phyloP scores from a whole-genome alignment of 1,139 yeast species.

The Suhomyces taliae region DNA sequence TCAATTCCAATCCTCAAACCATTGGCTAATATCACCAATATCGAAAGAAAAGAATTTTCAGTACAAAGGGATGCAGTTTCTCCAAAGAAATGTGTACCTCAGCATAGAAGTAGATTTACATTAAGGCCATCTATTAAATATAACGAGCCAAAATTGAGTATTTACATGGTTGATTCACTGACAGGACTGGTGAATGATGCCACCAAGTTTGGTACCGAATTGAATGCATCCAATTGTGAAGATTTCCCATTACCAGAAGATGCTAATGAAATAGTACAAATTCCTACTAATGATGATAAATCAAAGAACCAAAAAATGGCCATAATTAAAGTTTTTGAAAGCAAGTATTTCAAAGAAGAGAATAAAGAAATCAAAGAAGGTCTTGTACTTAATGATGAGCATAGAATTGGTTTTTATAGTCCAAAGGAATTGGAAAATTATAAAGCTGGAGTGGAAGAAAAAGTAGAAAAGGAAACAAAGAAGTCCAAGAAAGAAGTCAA shows the following conservation, averaged over 20 bases:
- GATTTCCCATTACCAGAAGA: conserved; percentile 66
- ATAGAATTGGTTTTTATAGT: conserved; percentile 33
- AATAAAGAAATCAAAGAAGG: neutral
- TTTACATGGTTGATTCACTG: conserved; percentile 65
- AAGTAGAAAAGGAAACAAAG: neutral
- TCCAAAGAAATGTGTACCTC: conserved; percentile 48
- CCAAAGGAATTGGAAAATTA: conserved; percentile 31
- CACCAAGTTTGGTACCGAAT: conserved; percentile 73
- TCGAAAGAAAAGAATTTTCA: conserved; percentile 18
- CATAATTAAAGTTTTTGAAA: conserved; percentile 48
- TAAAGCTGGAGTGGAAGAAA: conserved; percentile 2
- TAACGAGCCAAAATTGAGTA: conserved; percentile 28
- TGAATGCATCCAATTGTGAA: conserved; percentile 61
- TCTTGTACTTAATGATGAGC: conserved; percentile 2
- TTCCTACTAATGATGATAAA: conserved; percentile 54
- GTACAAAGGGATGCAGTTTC: conserved; percentile 18
- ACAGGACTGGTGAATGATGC: conserved; percentile 69
- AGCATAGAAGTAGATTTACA: conserved; percentile 24
- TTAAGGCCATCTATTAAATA: conserved; percentile 45
- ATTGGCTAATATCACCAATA: conserved; percentile 22
- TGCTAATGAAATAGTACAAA: conserved; percentile 60
- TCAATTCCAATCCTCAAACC: conserved; percentile 36
- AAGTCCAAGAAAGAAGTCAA: conserved; percentile 6
- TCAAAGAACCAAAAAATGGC: conserved; percentile 41
- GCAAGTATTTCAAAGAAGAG: conserved; percentile 16